Evolutionary conservation across 192 early-diverging fungal species (phyloP).

Genomic region (Rhizoclosmatium globosum): DNA sequence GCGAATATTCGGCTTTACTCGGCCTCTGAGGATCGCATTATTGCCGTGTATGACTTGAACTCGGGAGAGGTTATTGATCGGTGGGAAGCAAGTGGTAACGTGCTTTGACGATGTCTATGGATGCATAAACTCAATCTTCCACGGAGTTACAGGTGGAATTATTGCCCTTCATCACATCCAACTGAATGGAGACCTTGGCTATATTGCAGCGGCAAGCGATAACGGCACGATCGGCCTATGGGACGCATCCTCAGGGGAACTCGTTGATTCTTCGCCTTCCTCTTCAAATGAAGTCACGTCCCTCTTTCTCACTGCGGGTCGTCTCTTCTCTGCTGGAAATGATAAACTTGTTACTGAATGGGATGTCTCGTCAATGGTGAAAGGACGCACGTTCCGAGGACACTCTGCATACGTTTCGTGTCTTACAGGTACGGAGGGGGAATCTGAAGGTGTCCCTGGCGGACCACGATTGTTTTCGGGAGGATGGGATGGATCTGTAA

Average conservation of each 20-base stretch:
- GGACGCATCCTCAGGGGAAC: conserved; percentile 7
- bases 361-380: not conserved
- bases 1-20: conserved; percentile 37
- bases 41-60: conserved; percentile 38
- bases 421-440: conserved; percentile 10
- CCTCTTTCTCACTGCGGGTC: not conserved
- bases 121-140: not conserved
- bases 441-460: not conserved
- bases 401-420: conserved; percentile 34
- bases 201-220: conserved; percentile 2
- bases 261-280: conserved; percentile 11
- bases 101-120: not conserved
- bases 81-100: conserved; percentile 6
- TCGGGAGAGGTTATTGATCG: conserved; percentile 21
- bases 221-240: conserved; percentile 27
- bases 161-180: not conserved
- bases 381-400: conserved; percentile 15
- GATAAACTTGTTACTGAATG: conserved; percentile 24
- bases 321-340: conserved; percentile 29
- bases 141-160: not conserved
- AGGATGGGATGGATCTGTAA: conserved; percentile 22
- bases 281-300: conserved; percentile 21
- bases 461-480: conserved; percentile 34
- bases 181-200: not conserved
- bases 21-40: conserved; percentile 33